phyloP scores from a whole-genome alignment of 768 basidiomycete genomes.

The Boletus subcaerulescens region DNA sequence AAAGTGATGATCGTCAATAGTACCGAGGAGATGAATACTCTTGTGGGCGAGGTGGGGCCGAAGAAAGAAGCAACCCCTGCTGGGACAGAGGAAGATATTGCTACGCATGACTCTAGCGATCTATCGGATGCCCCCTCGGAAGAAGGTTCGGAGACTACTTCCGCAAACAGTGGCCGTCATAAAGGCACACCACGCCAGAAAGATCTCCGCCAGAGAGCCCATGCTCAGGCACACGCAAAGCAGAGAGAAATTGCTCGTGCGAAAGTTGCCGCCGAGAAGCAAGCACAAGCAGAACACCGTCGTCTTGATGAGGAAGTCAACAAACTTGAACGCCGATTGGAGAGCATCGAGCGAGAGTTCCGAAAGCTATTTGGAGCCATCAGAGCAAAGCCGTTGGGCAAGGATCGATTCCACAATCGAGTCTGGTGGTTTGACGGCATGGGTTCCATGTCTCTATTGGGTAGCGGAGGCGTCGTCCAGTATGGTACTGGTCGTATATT shows the following conservation, averaged over 20 bases:
- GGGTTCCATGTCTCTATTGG: constrained; percentile 78
- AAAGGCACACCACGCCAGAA: constrained; percentile 50
- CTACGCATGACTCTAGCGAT: constrained; percentile 67
- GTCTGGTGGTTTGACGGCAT: constrained; percentile 99
- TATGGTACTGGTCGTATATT: constrained; percentile 91
- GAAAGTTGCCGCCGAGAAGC: constrained; percentile 77
- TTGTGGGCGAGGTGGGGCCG: constrained; percentile 50
- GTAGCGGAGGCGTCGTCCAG: constrained; percentile 72
- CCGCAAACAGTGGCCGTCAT: constrained; percentile 38
- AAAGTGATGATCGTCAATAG: constrained; percentile 36
- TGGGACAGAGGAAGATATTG: constrained; percentile 50
- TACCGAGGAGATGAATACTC: constrained; percentile 68
- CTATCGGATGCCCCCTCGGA: constrained; percentile 69
- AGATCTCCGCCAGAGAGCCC: constrained; percentile 51
- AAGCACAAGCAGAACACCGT: constrained; percentile 78
- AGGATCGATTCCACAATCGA: constrained; percentile 91
- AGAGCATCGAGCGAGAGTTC: constrained; percentile 91
- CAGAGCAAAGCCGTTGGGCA: constrained; percentile 84
- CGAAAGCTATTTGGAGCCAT: constrained; percentile 82
- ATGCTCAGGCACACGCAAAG: constrained; percentile 61
- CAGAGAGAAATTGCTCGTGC: constrained; percentile 76
- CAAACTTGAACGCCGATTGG: constrained; percentile 75
- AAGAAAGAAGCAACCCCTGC: constrained; percentile 46
- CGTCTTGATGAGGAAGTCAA: constrained; percentile 87
- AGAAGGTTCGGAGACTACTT: constrained; percentile 57